Evolutionary conservation across 202 grass and related monocot species (phyloP), one percentile per base, ranked within the genome.

Genomic region (Setaria italica): DNA sequence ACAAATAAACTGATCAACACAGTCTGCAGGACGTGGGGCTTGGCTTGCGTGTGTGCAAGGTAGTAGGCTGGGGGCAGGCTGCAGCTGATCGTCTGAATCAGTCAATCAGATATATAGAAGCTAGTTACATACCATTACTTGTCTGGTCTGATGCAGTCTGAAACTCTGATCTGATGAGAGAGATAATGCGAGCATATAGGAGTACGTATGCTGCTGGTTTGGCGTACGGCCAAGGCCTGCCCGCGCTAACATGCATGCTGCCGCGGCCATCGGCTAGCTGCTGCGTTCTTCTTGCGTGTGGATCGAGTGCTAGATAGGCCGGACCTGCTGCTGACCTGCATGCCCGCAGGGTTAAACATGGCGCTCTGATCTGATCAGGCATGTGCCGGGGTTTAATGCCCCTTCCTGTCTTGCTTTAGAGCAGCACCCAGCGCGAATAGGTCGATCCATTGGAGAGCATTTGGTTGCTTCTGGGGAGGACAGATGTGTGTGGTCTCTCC

Each of bases 371-470:
- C 51, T 32, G 39, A 47, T 32, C 20, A 49, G 13, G 7, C 57
- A 78, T 63, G 76, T 63, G 42, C 25, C 14, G 4, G 6, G 21
- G 76, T 79, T 76, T 79, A 48, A 79, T 48, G 59, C 41, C 13
- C 12, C 20, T 11, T 32, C 45, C 45, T 49, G 69, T 72, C 45
- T 29, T 47, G 41, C 67, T 70, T 70, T 47, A 29, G n/a, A 29
- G n/a, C 42, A 25, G n/a, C 42, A 59, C 20, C 15, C 1, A 34
- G 25, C 25, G 34, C 62, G 32, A 65, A 65, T 15, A 7, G 51
- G 25, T 25, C 25, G 25, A 25, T 25, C 25, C 25, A 25, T 25
- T 25, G 25, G 25, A 25, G 25, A 25, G 25, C 25, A 25, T 25
- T 25, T 25, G 25, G 25, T 25, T 25, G 25, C 25, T 25, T 25